Conservation (phyloP, 192 early-diverging fungal genomes). For the Coemansia sp. region DNA sequence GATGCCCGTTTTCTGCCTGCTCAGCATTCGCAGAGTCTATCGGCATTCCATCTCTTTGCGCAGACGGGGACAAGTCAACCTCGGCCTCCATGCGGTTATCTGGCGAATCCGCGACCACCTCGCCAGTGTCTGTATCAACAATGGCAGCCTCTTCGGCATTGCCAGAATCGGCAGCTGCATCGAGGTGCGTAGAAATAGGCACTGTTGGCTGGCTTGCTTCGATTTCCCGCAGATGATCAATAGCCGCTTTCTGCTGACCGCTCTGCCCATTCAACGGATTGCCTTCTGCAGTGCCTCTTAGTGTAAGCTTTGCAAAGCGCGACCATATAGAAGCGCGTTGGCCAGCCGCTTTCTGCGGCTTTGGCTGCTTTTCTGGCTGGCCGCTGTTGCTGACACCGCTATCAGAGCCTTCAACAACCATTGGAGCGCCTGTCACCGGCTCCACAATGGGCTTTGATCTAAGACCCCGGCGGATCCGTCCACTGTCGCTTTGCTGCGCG, state of each 20-base stretch:
- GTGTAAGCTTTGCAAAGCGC: not conserved
- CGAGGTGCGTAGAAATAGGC: not conserved
- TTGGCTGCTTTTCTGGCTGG: not conserved
- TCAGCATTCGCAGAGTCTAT: not conserved
- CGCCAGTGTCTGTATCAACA: not conserved
- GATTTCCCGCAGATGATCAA: slow-evolving; percentile 7
- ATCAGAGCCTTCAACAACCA: not conserved
- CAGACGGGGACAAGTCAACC: not conserved
- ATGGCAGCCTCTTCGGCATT: not conserved
- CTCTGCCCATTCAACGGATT: not conserved
- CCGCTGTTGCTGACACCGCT: not conserved
- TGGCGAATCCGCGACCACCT: not conserved
- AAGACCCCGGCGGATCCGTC: not conserved
- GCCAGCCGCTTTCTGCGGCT: not conserved
- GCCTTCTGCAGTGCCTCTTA: not conserved
- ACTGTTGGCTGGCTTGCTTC: slow-evolving; percentile 4
- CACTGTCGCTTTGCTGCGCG: not conserved
- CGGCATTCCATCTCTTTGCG: not conserved
- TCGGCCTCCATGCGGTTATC: not conserved
- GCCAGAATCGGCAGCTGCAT: not conserved
- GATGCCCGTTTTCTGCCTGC: not conserved
- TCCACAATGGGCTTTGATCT: not conserved
- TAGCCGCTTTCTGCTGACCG: not conserved
- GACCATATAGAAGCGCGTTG: not conserved
- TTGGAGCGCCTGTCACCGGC: not conserved